Conservation (phyloP, 2,329 filamentous ascomycete genomes). For the Thermoascus crustaceus region DNA sequence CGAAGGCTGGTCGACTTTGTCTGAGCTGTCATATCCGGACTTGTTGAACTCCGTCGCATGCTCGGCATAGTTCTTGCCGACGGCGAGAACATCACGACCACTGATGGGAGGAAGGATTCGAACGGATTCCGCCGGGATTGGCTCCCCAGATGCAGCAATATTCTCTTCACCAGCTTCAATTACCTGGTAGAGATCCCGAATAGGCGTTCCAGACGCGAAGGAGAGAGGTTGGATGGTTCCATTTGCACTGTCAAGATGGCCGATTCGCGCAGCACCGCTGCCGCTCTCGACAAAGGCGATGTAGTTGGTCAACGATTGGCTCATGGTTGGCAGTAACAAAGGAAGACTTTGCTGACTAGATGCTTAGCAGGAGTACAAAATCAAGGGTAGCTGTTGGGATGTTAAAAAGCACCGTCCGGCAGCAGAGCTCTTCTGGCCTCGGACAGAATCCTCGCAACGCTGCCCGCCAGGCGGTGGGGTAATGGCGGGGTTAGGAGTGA, state of each 20-base stretch:
- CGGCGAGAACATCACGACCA: conserved; percentile 46
- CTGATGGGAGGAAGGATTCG: conserved; percentile 41
- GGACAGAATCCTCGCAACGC: too few species aligned
- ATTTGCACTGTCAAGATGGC: conserved; percentile 32
- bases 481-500: too few species aligned
- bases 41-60: conserved; percentile 52
- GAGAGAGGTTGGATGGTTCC: conserved; percentile 36
- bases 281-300: conserved; percentile 22
- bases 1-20: conserved; percentile 45
- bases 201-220: conserved; percentile 39
- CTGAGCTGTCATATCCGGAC: conserved; percentile 47
- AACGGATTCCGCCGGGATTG: conserved; percentile 27
- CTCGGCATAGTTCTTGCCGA: conserved; percentile 51
- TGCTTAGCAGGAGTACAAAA: too few species aligned
- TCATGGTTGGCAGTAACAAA: not conserved
- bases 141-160: conserved; percentile 21
- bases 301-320: conserved; percentile 26
- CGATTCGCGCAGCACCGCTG: conserved; percentile 25
- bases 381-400: too few species aligned
- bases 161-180: conserved; percentile 36
- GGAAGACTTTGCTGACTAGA: not conserved
- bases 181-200: conserved; percentile 43
- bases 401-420: too few species aligned
- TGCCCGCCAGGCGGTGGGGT: too few species aligned
- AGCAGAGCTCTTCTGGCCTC: too few species aligned